Conservation (phyloP, 495 filamentous ascomycete genomes). For the Durotheca rogersii region DNA sequence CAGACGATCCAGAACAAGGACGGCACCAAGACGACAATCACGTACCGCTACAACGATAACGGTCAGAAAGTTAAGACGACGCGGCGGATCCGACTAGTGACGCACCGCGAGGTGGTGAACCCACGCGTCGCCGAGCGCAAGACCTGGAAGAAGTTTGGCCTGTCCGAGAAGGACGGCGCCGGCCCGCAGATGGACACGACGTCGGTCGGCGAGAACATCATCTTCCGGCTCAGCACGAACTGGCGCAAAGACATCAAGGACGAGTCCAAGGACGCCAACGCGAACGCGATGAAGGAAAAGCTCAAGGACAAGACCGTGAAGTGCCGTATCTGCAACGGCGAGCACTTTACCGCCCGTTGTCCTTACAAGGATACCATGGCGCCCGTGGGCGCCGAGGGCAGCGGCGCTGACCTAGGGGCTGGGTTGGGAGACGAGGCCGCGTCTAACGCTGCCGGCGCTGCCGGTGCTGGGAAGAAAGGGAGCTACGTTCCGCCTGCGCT, state of each 20-base stretch:
- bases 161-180: conserved; percentile 64
- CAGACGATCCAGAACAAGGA: conserved; percentile 94
- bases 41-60: conserved; percentile 86
- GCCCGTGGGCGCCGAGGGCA: conserved; percentile 54
- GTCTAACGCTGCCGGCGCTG: conserved; percentile 35
- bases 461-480: conserved; percentile 61
- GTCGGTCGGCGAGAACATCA: conserved; percentile 92
- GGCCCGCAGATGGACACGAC: conserved; percentile 81
- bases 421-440: conserved; percentile 54
- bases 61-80: conserved; percentile 96
- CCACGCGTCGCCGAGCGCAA: conserved; percentile 93
- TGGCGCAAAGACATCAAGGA: conserved; percentile 88
- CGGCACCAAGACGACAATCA: conserved; percentile 91
- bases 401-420: conserved; percentile 54
- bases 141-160: conserved; percentile 88
- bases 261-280: conserved; percentile 72
- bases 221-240: conserved; percentile 84
- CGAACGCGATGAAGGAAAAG: conserved; percentile 79
- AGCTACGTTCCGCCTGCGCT: conserved; percentile 93
- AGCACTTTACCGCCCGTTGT: conserved; percentile 96
- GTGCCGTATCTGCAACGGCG: conserved; percentile 96
- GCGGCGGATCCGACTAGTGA: conserved; percentile 85
- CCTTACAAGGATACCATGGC: conserved; percentile 68
- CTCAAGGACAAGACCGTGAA: conserved; percentile 99
- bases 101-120: conserved; percentile 89